phyloP scores from a whole-genome alignment of 441 rosid genomes.

The Capsella rubella region DNA sequence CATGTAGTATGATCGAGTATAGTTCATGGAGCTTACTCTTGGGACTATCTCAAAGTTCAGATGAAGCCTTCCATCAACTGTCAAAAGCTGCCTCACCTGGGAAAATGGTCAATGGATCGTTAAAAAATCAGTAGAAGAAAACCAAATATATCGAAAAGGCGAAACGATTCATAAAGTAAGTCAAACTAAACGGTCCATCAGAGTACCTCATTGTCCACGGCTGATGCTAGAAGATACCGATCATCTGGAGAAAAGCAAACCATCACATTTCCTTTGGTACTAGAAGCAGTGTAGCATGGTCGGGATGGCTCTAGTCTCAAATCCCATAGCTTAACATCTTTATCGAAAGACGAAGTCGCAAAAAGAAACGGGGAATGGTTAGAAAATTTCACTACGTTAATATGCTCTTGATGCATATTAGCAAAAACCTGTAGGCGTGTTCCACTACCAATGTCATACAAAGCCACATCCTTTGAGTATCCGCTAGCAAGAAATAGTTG shows the following conservation, averaged over 20 bases:
- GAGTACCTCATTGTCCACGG: constrained; percentile 95
- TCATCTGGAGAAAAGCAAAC: constrained; percentile 99
- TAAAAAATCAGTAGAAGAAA: constrained; percentile 5
- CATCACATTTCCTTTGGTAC: constrained; percentile 96
- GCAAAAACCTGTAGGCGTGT: constrained; percentile 75
- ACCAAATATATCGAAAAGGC: neutral
- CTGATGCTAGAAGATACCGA: constrained; percentile 90
- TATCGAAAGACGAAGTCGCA: constrained; percentile 95
- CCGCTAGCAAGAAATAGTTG: constrained; percentile 95
- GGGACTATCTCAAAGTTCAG: constrained; percentile 74
- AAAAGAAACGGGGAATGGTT: constrained; percentile 87
- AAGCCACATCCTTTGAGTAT: constrained; percentile 84
- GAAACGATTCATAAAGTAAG: constrained; percentile 1
- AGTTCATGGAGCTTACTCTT: constrained; percentile 85
- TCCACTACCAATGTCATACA: constrained; percentile 82
- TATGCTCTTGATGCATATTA: constrained; percentile 90
- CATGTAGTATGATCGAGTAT: constrained; percentile 94
- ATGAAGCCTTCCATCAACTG: constrained; percentile 90
- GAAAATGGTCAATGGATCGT: constrained; percentile 12
- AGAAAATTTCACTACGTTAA: constrained; percentile 91
- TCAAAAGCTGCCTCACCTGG: constrained; percentile 90
- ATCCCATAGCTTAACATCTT: constrained; percentile 92
- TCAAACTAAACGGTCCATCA: constrained; percentile 8
- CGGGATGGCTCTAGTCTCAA: constrained; percentile 77
- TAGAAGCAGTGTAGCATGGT: constrained; percentile 85